These are phyloP conservation scores for Calycina herbarum DNA, from an alignment of 2,329 filamentous ascomycete genomes.

Conservation along the genomic window DNA sequence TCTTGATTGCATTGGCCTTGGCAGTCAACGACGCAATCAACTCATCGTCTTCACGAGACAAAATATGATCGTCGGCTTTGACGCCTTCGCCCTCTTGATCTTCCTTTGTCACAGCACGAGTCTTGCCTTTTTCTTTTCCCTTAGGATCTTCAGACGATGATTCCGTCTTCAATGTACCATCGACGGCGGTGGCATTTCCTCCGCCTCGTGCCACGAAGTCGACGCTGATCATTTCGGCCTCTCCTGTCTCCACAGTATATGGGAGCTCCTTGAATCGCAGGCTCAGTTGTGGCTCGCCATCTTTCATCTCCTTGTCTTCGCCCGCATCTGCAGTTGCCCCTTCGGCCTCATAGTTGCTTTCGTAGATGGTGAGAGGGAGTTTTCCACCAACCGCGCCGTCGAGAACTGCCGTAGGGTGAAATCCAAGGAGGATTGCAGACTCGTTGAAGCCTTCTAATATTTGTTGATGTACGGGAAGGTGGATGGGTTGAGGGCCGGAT, in stretches of 20 bases:
- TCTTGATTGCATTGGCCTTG: conserved; percentile 90
- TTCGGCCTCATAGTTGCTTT: conserved; percentile 76
- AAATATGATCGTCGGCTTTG: conserved; percentile 51
- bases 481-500: conserved; percentile 65
- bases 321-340: conserved; percentile 50
- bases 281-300: conserved; percentile 54
- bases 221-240: conserved; percentile 97
- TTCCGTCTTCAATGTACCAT: conserved; percentile 33
- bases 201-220: conserved; percentile 87
- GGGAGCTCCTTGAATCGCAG: conserved; percentile 80
- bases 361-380: conserved; percentile 87
- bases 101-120: conserved; percentile 35
- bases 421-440: conserved; percentile 79
- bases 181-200: conserved; percentile 71
- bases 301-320: conserved; percentile 73
- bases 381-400: conserved; percentile 67
- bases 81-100: conserved; percentile 35
- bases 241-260: conserved; percentile 88
- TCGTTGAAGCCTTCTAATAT: conserved; percentile 77
- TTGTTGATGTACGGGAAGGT: conserved; percentile 75
- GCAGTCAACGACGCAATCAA: conserved; percentile 70
- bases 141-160: conserved; percentile 32
- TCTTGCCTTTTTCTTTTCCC: conserved; percentile 32
- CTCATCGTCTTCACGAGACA: conserved; percentile 62
- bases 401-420: conserved; percentile 68